phyloP scores from a whole-genome alignment of 225 moss, liverwort and hornwort genomes.

The Pseudisothecium myosuroides region DNA sequence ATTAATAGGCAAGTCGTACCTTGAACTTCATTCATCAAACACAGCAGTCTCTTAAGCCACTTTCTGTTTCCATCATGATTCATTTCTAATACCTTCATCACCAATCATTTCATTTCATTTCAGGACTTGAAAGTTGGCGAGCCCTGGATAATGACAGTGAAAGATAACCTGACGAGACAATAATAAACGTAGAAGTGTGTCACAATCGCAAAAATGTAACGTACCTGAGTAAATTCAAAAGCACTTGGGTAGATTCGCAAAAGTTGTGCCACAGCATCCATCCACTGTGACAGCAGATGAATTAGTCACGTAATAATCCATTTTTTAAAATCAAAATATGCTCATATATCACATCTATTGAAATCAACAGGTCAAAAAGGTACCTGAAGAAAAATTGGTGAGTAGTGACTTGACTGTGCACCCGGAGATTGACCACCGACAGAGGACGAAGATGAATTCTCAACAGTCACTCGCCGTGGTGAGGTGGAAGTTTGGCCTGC shows the following conservation, averaged over 20 bases:
- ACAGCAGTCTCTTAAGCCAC: neutral
- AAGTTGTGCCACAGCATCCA: constrained; percentile 86
- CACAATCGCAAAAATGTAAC: neutral
- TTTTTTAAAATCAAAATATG: neutral
- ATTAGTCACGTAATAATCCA: neutral
- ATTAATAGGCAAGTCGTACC: neutral
- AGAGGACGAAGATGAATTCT: constrained; percentile 35
- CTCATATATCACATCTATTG: neutral
- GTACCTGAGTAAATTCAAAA: constrained; percentile 84
- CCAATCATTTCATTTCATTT: neutral
- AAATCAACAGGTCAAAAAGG: neutral
- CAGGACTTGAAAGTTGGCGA: neutral
- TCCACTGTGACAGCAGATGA: constrained; percentile 53
- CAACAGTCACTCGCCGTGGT: constrained; percentile 41
- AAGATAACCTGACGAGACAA: neutral
- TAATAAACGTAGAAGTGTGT: neutral
- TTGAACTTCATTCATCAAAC: neutral
- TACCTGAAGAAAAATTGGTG: constrained; percentile 94
- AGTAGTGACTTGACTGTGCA: constrained; percentile 55
- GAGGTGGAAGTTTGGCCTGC: constrained; percentile 35
- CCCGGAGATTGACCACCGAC: constrained; percentile 41
- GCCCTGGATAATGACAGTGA: neutral
- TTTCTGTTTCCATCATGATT: neutral
- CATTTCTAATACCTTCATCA: neutral
- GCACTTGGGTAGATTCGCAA: constrained; percentile 86